Conservation (phyloP, 768 basidiomycete genomes). For the Podaxis sp. region DNA sequence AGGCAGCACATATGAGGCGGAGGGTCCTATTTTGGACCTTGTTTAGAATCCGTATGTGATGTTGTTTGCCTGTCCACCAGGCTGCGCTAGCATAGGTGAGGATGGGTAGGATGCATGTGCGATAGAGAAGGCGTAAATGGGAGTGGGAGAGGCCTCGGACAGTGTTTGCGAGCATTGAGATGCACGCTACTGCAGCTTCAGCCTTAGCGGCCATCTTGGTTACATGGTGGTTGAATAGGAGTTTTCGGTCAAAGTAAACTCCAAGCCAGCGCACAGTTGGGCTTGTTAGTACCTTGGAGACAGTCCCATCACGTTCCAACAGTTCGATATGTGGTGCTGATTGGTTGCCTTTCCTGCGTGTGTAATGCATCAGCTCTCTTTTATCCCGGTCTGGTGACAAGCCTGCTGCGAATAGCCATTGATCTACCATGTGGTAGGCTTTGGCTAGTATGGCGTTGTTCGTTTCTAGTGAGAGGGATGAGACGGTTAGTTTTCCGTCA, state of each 20-base stretch:
- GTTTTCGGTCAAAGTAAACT: slow-evolving; percentile 30
- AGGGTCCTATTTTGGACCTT: slow-evolving; percentile 30
- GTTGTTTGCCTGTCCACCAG: slow-evolving; percentile 30
- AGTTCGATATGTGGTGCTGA: slow-evolving; percentile 15
- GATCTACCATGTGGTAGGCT: slow-evolving; percentile 17
- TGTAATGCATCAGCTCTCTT: slow-evolving; percentile 29
- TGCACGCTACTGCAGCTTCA: slow-evolving; percentile 20
- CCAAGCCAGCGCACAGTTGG: slow-evolving; percentile 30
- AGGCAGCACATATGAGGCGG: slow-evolving; percentile 30
- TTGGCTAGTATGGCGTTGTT: slow-evolving; percentile 20
- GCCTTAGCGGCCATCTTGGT: slow-evolving; percentile 24
- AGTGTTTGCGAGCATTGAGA: slow-evolving; percentile 33
- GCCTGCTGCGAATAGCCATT: slow-evolving; percentile 20
- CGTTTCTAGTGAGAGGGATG: slow-evolving; percentile 23
- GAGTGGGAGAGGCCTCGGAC: slow-evolving; percentile 30
- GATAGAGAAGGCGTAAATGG: slow-evolving; percentile 28
- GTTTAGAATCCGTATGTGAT: slow-evolving; percentile 21
- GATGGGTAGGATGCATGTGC: slow-evolving; percentile 28
- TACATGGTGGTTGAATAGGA: slow-evolving; percentile 31
- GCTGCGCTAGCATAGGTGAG: slow-evolving; percentile 31
- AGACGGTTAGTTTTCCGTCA: slow-evolving; percentile 27
- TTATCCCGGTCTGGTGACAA: slow-evolving; percentile 21
- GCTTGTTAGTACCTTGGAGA: slow-evolving; percentile 4
- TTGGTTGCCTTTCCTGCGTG: slow-evolving; percentile 7
- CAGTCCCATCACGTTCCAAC: neutral